Base-by-base conservation (phyloP, 345 rosid species). In the Dimocarpus longan region DNA sequence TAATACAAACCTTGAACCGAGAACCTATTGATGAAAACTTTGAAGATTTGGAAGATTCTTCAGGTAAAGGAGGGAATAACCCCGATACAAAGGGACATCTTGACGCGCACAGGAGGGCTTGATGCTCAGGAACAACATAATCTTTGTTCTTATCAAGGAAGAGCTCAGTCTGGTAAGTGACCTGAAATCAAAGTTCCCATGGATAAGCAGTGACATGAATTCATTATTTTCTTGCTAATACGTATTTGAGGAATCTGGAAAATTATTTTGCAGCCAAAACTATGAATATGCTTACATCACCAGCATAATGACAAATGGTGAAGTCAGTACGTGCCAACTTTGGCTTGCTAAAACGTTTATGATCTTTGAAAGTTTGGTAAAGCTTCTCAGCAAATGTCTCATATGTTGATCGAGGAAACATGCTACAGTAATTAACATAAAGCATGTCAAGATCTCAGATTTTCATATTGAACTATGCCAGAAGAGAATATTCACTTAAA, bases 141-240 rank as follows among this genome's bases (percentile, higher is more conserved):
- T 96, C 99, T 83, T 94, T 96, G 89, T 94, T 96, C 88, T 96
- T 96, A 83, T 96, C 99, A 78, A 96, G 84, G 86, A 96, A 96
- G 19, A 81, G 80, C 76, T 94, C 97, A 43, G 99, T 94, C 88
- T 96, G 99, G 86, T 96, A 96, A 46, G 97, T 96, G 70, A 96
- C 98, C 99, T 94, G 81, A 78, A 42, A 82, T 83, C 60, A 72
- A 32, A 70, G 64, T 59, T 46, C 57, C 42, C 10, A 39, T 56
- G 28, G 39, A 46, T 44, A 28, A 48, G 11, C 11, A n/a, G 67
- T 40, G 52, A 24, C 76, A 5, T 40, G 74, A 67, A 73, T 32
- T 54, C 76, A 72, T 50, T 24, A 40, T 57, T 69, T 68, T 63
- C 57, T 72, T 21, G 9, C 76, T n/a, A 52, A 52, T 40, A 68